Base-by-base conservation (phyloP, 345 rosid species). In the Eucalyptus coolabah region DNA sequence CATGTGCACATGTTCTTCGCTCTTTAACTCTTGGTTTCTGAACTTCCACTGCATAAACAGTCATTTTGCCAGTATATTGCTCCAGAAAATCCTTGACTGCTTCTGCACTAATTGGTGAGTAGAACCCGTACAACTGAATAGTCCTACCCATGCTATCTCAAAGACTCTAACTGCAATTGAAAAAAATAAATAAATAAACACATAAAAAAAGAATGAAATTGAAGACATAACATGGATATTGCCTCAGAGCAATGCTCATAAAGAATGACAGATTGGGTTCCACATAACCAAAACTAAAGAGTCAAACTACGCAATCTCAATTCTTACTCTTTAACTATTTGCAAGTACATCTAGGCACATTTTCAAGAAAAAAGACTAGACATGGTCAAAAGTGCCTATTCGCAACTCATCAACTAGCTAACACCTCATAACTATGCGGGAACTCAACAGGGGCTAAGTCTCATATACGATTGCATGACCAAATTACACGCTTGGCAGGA, bases 111-210 rank as follows among this genome's bases (percentile, higher is more conserved):
- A 85, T 89, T 34, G 32, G 14, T 6, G 88, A 56, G 53, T 28
- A 26, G 65, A 92, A 92, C 86, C 93, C 91, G 82, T 89, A 77
- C 63, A 92, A 18, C n/a, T n/a, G 26, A 53, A 90, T 88, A 7
- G 92, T 60, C 91, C 82, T 92, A 7, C 32, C 88, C 90, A 90
- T 89, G 85, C 34, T 85, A 56, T 56, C 86, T 72, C 6, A 21
- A 32, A 45, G 49, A 77, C 26, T 77, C 28, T 77, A 19, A 77
- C 47, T 77, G 83, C 83, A 77, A 19, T 77, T n/a, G n/a, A n/a
- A 45, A 45, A 1, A 50, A 69, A 69, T 9, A 17, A 69, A 5
- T 5, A 0, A 53, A 53, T 53, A 53, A 53, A 53, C 56, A 53
- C 24, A 53, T 53, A 15, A 32, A 67, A n/a, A 7, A 72, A 37